phyloP scores from a whole-genome alignment of 331 rosid genomes.

The Acacia concinna region DNA sequence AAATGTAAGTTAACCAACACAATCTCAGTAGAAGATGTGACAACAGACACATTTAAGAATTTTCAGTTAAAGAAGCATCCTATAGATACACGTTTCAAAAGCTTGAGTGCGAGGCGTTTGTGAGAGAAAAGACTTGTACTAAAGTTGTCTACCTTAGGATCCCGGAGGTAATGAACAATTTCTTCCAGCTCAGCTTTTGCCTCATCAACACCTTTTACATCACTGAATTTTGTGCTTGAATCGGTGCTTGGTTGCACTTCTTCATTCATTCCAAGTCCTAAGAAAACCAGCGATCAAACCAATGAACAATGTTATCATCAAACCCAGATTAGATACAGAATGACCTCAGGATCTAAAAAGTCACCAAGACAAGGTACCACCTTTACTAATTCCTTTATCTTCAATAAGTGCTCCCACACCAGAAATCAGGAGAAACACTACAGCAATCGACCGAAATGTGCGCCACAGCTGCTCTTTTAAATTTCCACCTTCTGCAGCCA shows the following conservation, averaged over 20 bases:
- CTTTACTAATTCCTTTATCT: constrained; percentile 79
- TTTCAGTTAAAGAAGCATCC: neutral
- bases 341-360: neutral
- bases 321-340: constrained; percentile 26
- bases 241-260: constrained; percentile 79
- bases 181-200: constrained; percentile 94
- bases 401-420: constrained; percentile 78
- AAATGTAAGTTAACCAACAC: neutral
- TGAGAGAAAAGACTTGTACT: neutral
- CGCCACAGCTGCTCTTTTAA: constrained; percentile 84
- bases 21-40: neutral
- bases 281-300: constrained; percentile 17
- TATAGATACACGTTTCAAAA: neutral
- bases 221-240: constrained; percentile 70
- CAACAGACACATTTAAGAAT: neutral
- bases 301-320: constrained; percentile 26
- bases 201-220: constrained; percentile 91
- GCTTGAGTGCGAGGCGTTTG: neutral
- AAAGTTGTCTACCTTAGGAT: constrained; percentile 65
- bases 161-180: constrained; percentile 87
- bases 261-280: constrained; percentile 67
- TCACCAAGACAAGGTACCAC: constrained; percentile 42
- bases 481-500: constrained; percentile 61
- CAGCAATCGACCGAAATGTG: constrained; percentile 60
- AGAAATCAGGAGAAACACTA: constrained; percentile 66